phyloP scores from a whole-genome alignment of 2,329 filamentous ascomycete genomes.

The Sporothrix luriei region DNA sequence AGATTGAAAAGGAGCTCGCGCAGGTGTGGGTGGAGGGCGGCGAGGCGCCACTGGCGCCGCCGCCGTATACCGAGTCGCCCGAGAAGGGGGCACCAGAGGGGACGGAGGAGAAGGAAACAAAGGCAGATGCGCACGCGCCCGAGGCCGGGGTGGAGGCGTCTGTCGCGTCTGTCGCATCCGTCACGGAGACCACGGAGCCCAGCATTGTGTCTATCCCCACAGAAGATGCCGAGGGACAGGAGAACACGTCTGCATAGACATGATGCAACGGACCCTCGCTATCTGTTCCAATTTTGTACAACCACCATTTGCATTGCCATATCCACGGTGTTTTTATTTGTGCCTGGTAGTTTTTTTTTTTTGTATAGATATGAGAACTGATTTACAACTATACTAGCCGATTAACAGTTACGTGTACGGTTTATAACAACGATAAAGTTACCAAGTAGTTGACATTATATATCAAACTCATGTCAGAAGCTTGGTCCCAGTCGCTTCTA shows the following conservation, averaged over 20 bases:
- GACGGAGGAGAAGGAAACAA: not conserved
- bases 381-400: not conserved
- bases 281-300: constrained; percentile 7
- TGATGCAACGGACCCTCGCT: not conserved
- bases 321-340: not conserved
- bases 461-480: too few species aligned
- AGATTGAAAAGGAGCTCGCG: constrained; percentile 81
- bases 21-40: constrained; percentile 62
- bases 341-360: too few species aligned
- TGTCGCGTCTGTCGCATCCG: not conserved
- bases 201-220: constrained; percentile 10
- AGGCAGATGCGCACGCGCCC: too few species aligned
- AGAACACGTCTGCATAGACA: not conserved
- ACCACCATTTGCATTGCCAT: constrained; percentile 8
- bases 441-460: too few species aligned
- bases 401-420: not conserved
- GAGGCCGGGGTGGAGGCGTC: not conserved
- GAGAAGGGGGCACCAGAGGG: not conserved
- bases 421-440: too few species aligned
- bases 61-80: constrained; percentile 46
- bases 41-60: constrained; percentile 54
- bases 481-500: too few species aligned
- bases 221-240: not conserved
- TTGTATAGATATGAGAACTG: not conserved
- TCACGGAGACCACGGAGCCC: constrained; percentile 16